phyloP scores from a whole-genome alignment of 2,329 filamentous ascomycete species.

The Nigrospora osmanthi region DNA sequence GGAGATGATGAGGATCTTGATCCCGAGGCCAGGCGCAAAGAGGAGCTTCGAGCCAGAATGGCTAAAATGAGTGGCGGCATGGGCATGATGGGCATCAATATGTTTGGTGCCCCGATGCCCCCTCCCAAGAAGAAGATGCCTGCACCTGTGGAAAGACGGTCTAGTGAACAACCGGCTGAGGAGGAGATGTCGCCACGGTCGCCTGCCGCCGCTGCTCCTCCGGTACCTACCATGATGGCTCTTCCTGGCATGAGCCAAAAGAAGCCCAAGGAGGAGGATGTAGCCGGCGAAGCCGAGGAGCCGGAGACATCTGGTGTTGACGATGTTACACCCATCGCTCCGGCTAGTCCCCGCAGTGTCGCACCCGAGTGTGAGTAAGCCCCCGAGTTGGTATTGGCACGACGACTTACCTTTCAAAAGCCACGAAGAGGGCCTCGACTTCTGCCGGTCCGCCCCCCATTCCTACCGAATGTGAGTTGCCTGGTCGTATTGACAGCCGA shows the following conservation, averaged over 20 bases:
- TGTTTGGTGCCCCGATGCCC: constrained; percentile 68
- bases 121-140: constrained; percentile 51
- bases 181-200: constrained; percentile 29
- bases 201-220: constrained; percentile 42
- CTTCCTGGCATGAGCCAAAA: constrained; percentile 66
- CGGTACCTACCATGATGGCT: constrained; percentile 52
- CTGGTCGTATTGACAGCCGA: background rate
- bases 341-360: constrained; percentile 13
- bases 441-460: constrained; percentile 42
- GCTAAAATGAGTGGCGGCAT: constrained; percentile 97
- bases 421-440: background rate
- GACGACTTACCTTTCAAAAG: background rate
- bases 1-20: constrained; percentile 79
- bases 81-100: constrained; percentile 64
- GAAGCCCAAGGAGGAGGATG: constrained; percentile 35
- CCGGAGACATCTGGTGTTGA: constrained; percentile 31
- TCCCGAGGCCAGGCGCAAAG: constrained; percentile 74
- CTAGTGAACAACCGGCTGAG: constrained; percentile 36
- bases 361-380: constrained; percentile 17
- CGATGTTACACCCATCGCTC: constrained; percentile 17
- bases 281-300: constrained; percentile 37
- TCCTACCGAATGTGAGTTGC: constrained; percentile 52
- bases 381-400: constrained; percentile 1
- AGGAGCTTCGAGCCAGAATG: constrained; percentile 91
- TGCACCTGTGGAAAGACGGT: constrained; percentile 30